Evolutionary conservation across 805 yeast genomes (phyloP).

Genomic region (Candida stauntonica): DNA sequence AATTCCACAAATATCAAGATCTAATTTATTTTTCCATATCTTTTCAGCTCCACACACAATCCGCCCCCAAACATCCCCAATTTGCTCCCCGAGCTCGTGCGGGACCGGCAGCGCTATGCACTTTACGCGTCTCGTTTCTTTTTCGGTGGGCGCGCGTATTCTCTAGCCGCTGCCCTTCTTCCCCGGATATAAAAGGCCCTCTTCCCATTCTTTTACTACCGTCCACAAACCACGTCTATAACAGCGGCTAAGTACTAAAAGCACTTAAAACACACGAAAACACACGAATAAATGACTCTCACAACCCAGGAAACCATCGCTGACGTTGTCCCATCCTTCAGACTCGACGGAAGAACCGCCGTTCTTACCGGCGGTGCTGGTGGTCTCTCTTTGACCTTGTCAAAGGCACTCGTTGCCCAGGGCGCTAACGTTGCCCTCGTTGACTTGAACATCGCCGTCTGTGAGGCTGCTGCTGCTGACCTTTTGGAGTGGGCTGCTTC

Average conservation of each 20-base stretch:
- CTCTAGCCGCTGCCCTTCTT: too few relatives aligned
- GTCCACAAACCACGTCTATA: too few relatives aligned
- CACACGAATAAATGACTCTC: constrained; percentile 7
- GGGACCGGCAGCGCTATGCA: too few relatives aligned
- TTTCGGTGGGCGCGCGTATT: too few relatives aligned
- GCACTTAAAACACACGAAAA: not conserved
- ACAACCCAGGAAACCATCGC: constrained; percentile 18
- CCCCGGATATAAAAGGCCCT: too few relatives aligned
- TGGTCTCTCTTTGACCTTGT: constrained; percentile 61
- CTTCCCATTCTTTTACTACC: too few relatives aligned
- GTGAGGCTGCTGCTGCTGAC: constrained; percentile 50
- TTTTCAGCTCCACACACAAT: not conserved
- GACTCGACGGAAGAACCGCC: constrained; percentile 68
- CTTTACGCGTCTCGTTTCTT: too few relatives aligned
- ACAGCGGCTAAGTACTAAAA: too few relatives aligned
- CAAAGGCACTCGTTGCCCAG: constrained; percentile 66
- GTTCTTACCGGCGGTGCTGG: constrained; percentile 82
- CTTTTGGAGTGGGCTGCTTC: constrained; percentile 43
- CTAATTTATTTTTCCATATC: not conserved
- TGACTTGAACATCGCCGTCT: constrained; percentile 60
- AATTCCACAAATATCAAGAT: not conserved
- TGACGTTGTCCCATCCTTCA: constrained; percentile 48
- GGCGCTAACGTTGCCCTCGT: constrained; percentile 75
- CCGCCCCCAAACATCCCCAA: not conserved
- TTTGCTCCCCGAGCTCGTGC: too few relatives aligned